Percentiles rank a stretch among this genome's conserved stretches.
Conservation (phyloP, 2,329 filamentous ascomycete species). For the Hypoxylon sp. region DNA sequence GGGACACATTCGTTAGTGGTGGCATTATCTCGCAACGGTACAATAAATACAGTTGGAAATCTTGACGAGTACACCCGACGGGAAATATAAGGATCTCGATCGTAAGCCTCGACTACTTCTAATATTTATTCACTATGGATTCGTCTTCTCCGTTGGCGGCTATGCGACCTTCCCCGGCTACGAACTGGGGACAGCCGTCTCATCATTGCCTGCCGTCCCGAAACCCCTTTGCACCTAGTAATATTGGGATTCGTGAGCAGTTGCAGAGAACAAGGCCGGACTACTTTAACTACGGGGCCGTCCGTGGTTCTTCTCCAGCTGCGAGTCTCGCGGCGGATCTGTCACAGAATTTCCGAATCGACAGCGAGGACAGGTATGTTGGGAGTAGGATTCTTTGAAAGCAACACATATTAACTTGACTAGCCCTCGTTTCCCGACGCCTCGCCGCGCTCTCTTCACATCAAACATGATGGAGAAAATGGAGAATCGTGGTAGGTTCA, state of each 20-base stretch:
- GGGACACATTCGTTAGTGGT: conserved; percentile 52
- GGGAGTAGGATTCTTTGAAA: conserved; percentile 46
- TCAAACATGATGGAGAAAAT: conserved; percentile 74
- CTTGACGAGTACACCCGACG: conserved; percentile 44
- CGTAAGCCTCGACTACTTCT: conserved; percentile 45
- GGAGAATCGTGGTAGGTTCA: conserved; percentile 70
- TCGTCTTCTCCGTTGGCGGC: conserved; percentile 94
- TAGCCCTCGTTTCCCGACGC: conserved; percentile 87
- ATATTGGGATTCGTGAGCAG: conserved; percentile 85
- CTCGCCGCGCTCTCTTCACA: conserved; percentile 87
- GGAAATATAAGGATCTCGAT: conserved; percentile 52
- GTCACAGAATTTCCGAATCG: conserved; percentile 96
- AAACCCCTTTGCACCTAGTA: conserved; percentile 70
- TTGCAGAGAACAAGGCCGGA: conserved; percentile 73
- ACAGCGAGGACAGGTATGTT: conserved; percentile 83
- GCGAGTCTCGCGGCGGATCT: conserved; percentile 92
- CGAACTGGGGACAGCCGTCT: conserved; percentile 71
- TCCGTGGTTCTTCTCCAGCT: conserved; percentile 89
- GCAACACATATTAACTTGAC: conserved; percentile 38
- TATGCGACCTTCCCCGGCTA: conserved; percentile 82
- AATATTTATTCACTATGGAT: conserved; percentile 74
- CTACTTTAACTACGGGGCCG: conserved; percentile 85
- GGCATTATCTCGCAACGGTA: conserved; percentile 48
- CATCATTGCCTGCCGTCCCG: conserved; percentile 65
- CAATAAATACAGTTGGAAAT: conserved; percentile 45